Base-by-base conservation (phyloP, 75 land plant species). In the Picea glauca region DNA sequence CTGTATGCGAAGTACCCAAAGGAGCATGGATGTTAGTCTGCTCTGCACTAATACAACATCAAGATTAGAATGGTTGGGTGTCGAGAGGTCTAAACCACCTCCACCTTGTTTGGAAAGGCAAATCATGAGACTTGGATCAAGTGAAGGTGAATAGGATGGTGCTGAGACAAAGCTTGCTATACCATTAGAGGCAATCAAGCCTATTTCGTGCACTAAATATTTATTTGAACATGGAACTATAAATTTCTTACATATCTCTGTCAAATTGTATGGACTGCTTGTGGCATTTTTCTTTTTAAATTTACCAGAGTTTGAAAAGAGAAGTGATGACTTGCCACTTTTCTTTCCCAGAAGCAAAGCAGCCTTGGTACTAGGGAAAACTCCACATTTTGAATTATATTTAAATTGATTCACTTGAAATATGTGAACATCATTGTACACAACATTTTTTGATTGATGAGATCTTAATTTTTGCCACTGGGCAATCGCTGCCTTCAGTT, bases 121-220 rank as follows among this genome's bases (percentile, higher is more conserved):
- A 31, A 85, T 68, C 33, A 72, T 26, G 20, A 94, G 74, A 63
- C 88, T 80, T 38, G 93, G 85, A 63, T 94, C 94, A 77, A 81
- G 74, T 1, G 80, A 54, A 80, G 78, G 81, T 20, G 86, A 74
- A 74, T 57, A 20, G 1, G 82, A 61, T 1, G 66, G 17, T 31
- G 75, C 33, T 58, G 90, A 80, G 4, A 92, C 78, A 84, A 94
- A 89, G 38, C 84, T 82, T 35, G 93, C 93, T 21, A 76, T 62
- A 18, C 94, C 96, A 70, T 85, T 75, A 5, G 84, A 81, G n/a
- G 85, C 85, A 87, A 96, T 78, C 72, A 89, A 93, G 40, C 99
- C 99, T 68, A 94, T 89, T 58, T 85, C 89, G 15, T 76, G 74
- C n/a, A 94, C 86, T 72, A 90, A 59, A n/a, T 92, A 90, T 57